phyloP scores from a whole-genome alignment of 495 filamentous ascomycete genomes.

The Tetracladium marchalianum region DNA sequence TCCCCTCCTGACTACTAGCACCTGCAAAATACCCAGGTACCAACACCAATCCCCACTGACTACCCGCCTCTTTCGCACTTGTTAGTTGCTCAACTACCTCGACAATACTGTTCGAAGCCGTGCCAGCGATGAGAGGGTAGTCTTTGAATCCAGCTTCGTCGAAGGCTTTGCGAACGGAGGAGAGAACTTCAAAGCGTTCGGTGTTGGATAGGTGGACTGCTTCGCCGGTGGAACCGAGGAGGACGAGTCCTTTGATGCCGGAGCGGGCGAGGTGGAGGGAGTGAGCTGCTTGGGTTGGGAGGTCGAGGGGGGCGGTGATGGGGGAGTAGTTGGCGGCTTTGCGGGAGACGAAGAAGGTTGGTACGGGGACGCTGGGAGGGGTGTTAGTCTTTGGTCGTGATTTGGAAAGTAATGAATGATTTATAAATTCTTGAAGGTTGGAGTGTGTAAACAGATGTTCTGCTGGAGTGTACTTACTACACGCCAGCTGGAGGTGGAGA shows the following conservation, averaged over 20 bases:
- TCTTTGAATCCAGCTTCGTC: conserved; percentile 45
- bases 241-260: conserved; percentile 54
- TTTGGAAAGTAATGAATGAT: too few relatives aligned
- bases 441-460: too few relatives aligned
- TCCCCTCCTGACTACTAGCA: conserved; percentile 33
- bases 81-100: conserved; percentile 51
- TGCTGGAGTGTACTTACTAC: conserved; percentile 8
- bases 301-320: conserved; percentile 35
- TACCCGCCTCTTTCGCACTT: conserved; percentile 47
- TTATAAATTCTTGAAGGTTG: too few relatives aligned
- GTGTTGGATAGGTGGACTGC: conserved; percentile 51
- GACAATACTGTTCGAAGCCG: conserved; percentile 50
- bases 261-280: conserved; percentile 50
- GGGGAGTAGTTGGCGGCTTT: conserved; percentile 13
- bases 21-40: conserved; percentile 48
- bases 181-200: conserved; percentile 49
- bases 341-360: conserved; percentile 21
- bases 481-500: conserved; percentile 19
- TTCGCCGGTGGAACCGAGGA: conserved; percentile 61
- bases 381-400: not conserved
- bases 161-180: conserved; percentile 39
- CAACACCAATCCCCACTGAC: conserved; percentile 51
- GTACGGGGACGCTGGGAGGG: conserved; percentile 15
- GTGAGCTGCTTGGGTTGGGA: conserved; percentile 46
- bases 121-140: conserved; percentile 61